Evolutionary conservation across 192 early-diverging fungal species (phyloP).

Genomic region (Rhizophagus clarus): DNA sequence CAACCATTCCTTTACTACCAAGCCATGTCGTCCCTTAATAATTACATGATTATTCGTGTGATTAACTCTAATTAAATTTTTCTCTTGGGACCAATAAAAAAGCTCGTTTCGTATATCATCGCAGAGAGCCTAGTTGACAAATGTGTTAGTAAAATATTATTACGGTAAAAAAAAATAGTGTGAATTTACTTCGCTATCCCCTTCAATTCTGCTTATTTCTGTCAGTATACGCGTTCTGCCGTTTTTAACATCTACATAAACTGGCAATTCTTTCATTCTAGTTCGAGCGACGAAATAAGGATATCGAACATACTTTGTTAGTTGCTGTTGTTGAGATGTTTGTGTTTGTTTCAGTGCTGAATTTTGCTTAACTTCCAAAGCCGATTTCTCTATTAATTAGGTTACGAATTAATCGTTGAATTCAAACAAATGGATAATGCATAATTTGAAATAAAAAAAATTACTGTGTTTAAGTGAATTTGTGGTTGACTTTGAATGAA

Average conservation of each 20-base stretch:
- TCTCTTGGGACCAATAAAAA: background rate
- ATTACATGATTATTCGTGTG: slow-evolving; percentile 39
- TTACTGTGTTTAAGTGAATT: background rate
- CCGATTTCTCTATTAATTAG: background rate
- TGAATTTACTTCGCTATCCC: slow-evolving; percentile 56
- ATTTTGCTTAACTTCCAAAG: background rate
- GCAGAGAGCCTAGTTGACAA: slow-evolving; percentile 9
- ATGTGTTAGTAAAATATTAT: slow-evolving; percentile 26
- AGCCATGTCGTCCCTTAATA: slow-evolving; percentile 40
- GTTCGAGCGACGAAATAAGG: slow-evolving; percentile 71
- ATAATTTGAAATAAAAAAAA: background rate
- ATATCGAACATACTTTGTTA: slow-evolving; percentile 25
- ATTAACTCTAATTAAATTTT: background rate
- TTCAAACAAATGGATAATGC: background rate
- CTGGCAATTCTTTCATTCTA: slow-evolving; percentile 59
- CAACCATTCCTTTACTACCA: slow-evolving; percentile 44
- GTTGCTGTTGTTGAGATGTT: background rate
- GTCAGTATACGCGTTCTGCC: slow-evolving; percentile 65
- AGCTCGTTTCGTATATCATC: slow-evolving; percentile 20
- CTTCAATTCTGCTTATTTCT: slow-evolving; percentile 70
- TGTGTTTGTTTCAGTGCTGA: background rate
- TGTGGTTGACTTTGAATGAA: background rate
- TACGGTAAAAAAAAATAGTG: slow-evolving; percentile 18
- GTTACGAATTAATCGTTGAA: background rate
- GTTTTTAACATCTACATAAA: slow-evolving; percentile 72